These are phyloP conservation scores for Mucor piriformis DNA, from an alignment of 371 early-diverging fungal genomes.

Conservation along the genomic window DNA sequence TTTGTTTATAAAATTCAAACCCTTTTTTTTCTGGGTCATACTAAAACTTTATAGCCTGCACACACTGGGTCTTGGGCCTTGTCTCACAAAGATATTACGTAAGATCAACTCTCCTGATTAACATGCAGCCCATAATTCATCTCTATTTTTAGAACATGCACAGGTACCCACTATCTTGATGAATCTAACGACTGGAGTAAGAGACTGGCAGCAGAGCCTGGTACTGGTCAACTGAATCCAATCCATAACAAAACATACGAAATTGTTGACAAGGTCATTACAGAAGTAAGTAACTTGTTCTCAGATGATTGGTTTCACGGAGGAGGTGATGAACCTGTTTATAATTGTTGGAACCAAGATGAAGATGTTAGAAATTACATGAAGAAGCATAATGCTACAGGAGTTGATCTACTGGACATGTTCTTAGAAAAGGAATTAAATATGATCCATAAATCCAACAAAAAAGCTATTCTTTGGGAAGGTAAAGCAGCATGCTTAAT, in stretches of 20 bases:
- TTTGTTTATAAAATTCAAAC: not conserved
- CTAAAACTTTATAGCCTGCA: slow-evolving; percentile 54
- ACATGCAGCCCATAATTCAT: not conserved
- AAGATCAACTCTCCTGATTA: slow-evolving; percentile 10
- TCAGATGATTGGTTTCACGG: slow-evolving; percentile 66
- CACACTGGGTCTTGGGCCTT: slow-evolving; percentile 66
- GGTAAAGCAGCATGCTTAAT: slow-evolving; percentile 18
- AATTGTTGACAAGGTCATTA: slow-evolving; percentile 58
- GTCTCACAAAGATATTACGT: slow-evolving; percentile 45
- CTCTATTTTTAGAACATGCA: slow-evolving; percentile 35
- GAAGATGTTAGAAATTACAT: slow-evolving; percentile 39
- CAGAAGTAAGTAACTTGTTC: slow-evolving; percentile 64
- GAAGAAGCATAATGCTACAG: slow-evolving; percentile 40
- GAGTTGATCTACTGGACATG: slow-evolving; percentile 34
- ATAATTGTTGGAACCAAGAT: slow-evolving; percentile 66
- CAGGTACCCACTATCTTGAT: slow-evolving; percentile 40
- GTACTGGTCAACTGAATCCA: slow-evolving; percentile 75
- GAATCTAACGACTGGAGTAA: slow-evolving; percentile 52
- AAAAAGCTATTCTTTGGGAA: slow-evolving; percentile 63
- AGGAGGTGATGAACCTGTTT: slow-evolving; percentile 76
- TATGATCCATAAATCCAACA: slow-evolving; percentile 35
- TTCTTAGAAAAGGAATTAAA: slow-evolving; percentile 43
- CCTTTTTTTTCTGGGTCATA: not conserved
- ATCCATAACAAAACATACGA: slow-evolving; percentile 55
- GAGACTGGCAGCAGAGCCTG: slow-evolving; percentile 68